A percentile compares a stretch with the other conserved stretches of the same genome.
phyloP scores from a whole-genome alignment of 257 asterid species.

The Solanum etuberosum region DNA sequence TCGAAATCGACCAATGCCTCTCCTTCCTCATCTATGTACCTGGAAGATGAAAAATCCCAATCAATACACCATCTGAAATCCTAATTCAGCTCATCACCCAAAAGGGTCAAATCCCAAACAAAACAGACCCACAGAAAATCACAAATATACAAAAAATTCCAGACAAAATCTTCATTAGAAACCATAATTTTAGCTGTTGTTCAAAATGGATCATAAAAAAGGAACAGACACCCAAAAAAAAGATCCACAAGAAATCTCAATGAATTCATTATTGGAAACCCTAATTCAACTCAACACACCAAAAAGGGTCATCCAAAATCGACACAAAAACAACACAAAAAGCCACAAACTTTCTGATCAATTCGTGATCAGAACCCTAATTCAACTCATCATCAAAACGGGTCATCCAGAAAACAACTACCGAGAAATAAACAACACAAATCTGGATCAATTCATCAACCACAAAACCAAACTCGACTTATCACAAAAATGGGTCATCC shows the following conservation, averaged over 20 bases:
- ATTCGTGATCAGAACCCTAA: not conserved
- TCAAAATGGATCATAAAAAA: not conserved
- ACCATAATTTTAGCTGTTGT: not conserved
- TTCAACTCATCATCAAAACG: not conserved
- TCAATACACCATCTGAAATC: not conserved
- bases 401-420: not conserved
- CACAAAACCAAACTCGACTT: not conserved
- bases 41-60: conserved; percentile 11
- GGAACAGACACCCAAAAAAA: not conserved
- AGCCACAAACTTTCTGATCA: not conserved
- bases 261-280: not conserved
- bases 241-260: not conserved
- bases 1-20: conserved; percentile 88
- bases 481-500: not conserved
- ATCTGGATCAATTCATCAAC: not conserved
- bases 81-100: conserved; percentile 3
- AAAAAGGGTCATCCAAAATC: not conserved
- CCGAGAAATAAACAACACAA: not conserved
- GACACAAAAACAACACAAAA: not conserved
- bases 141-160: not conserved
- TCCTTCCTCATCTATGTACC: conserved; percentile 83
- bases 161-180: not conserved
- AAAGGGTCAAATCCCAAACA: not conserved
- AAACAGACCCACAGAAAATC: not conserved
- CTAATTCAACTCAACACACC: conserved; percentile 1